Percentiles rank a stretch among this genome's conserved stretches.
phyloP scores from a whole-genome alignment of 345 rosid genomes.

The Fremontodendron californicum region DNA sequence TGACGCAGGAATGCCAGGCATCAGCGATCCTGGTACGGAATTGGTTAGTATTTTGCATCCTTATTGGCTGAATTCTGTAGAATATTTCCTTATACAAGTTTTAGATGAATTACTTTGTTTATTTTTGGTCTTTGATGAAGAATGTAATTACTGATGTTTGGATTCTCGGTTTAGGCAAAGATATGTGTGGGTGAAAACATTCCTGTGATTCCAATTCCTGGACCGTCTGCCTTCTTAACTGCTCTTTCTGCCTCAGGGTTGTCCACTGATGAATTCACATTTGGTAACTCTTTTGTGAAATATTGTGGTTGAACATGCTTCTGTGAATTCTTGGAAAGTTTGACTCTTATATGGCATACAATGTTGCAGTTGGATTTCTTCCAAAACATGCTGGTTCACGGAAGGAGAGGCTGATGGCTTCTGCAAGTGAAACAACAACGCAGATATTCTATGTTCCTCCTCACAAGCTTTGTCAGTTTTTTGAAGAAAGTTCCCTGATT shows the following conservation, averaged over 20 bases:
- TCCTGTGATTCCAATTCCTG: slow-evolving; percentile 80
- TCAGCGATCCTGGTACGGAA: slow-evolving; percentile 85
- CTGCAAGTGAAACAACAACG: slow-evolving; percentile 69
- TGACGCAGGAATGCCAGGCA: slow-evolving; percentile 89
- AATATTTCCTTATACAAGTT: neutral
- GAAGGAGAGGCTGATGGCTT: slow-evolving; percentile 53
- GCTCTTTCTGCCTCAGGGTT: slow-evolving; percentile 94
- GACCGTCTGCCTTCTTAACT: slow-evolving; percentile 77
- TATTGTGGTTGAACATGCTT: neutral
- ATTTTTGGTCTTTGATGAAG: neutral
- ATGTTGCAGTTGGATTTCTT: slow-evolving; percentile 75
- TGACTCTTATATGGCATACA: neutral
- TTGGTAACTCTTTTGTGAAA: slow-evolving; percentile 41
- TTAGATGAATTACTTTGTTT: slow-evolving; percentile 5
- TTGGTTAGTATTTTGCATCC: slow-evolving; percentile 46
- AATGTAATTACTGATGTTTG: slow-evolving; percentile 1
- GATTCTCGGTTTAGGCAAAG: slow-evolving; percentile 47
- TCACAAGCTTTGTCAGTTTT: slow-evolving; percentile 75
- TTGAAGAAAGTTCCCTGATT: slow-evolving; percentile 59
- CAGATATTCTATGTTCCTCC: slow-evolving; percentile 97
- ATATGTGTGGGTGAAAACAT: slow-evolving; percentile 63
- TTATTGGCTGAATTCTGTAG: neutral
- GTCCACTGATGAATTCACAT: slow-evolving; percentile 75
- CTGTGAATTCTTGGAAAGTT: neutral
- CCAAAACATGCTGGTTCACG: slow-evolving; percentile 55